Base-by-base conservation (phyloP, 148 eudicot genomes). In the Fagopyrum homotropicum region DNA sequence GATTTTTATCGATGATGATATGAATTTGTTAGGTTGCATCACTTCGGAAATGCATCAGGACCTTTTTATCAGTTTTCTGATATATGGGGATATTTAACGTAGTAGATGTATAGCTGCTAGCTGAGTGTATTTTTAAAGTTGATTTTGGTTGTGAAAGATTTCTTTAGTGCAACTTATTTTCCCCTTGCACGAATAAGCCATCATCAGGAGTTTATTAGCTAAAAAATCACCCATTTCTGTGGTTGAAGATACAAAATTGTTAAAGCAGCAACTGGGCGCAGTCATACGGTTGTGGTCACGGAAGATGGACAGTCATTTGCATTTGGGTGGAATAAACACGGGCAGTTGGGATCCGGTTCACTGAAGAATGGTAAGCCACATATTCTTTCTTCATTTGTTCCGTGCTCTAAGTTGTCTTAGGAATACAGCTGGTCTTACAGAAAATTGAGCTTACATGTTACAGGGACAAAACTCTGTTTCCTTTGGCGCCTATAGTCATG, bases 311-410 rank as follows among this genome's bases (percentile, higher is more conserved):
- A 79, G 29, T 88, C 98, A 40, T 82, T 89, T 75, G 83, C 99
- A 59, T 96, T 96, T 84, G 99, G 99, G 47, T 96, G 94, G 99
- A 96, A 96, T 85, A 96, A 96, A 79, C 98, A 92, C 78, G 99
- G 99, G 73, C 99, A 96, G 85, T 82, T 96, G 61, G 99, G 99
- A 72, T 77, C 91, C 79, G 98, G 99, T 77, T 90, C 98, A 10
- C 76, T 72, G 10, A 92, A 84, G 79, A 96, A 84, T 80, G 99
- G 99, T 96, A 73, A 57, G 90, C 9, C 7, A 56, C 16, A 71
- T 30, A 48, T 54, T 2, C 12, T 9, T 54, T 51, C 2, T 49
- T 66, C 12, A 69, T 9, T 66, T 7, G 4, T 50, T 50, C 9
- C 45, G 17, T 49, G 19, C 8, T 7, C 35, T 63, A 7, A 11